A percentile compares a stretch with the other conserved stretches of the same genome.
These are phyloP conservation scores for Cornus controversa DNA, from an alignment of 148 eudicot species.

Conservation along the genomic window DNA sequence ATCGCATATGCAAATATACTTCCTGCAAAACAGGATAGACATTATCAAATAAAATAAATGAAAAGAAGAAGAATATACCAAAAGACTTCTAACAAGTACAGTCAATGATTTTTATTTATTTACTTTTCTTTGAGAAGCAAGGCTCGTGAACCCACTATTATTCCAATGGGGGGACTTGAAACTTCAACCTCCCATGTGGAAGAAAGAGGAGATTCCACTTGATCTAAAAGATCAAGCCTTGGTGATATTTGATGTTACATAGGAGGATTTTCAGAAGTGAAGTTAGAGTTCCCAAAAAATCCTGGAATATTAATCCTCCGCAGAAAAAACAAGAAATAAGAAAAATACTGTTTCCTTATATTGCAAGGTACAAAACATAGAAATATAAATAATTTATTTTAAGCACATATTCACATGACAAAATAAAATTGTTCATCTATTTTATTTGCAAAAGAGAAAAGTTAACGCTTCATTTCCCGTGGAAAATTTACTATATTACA, in stretches of 20 bases:
- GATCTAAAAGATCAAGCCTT: not conserved
- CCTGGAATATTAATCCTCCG: not conserved
- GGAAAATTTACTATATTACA: not conserved
- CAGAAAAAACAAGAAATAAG: not conserved
- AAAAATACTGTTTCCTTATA: no score
- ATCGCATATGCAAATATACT: constrained; percentile 69
- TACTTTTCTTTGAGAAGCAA: no score
- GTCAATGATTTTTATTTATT: not conserved
- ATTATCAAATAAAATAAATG: not conserved
- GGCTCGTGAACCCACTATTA: not conserved
- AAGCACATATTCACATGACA: not conserved
- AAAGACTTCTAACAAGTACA: not conserved
- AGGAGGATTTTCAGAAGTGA: not conserved
- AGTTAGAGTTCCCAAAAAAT: not conserved
- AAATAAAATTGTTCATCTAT: not conserved
- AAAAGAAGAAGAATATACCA: not conserved
- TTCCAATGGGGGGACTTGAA: not conserved
- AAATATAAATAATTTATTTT: not conserved
- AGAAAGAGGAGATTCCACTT: not conserved
- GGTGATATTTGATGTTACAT: not conserved
- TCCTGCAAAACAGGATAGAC: constrained; percentile 46
- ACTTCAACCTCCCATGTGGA: not conserved
- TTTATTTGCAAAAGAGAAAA: not conserved
- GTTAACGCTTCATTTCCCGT: not conserved
- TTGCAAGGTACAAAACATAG: not conserved